These are phyloP conservation scores for Dryadomyces quercivorus DNA, from an alignment of 2,329 filamentous ascomycete genomes.

Conservation along the genomic window DNA sequence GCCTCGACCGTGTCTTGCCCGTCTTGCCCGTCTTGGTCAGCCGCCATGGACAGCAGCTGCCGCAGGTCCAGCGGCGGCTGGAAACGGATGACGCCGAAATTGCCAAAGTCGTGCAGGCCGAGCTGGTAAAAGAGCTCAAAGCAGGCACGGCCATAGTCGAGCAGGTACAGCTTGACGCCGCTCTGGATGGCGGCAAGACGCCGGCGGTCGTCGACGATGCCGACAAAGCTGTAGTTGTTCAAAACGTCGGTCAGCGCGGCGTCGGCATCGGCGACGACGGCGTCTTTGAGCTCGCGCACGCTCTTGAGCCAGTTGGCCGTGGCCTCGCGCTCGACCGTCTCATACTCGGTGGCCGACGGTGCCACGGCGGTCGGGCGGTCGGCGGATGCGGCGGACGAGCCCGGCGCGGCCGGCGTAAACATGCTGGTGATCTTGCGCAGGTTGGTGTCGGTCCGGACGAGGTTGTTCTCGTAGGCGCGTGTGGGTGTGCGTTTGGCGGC, in stretches of 20 bases:
- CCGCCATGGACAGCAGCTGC: conserved; percentile 61
- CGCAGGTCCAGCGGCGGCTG: conserved; percentile 60
- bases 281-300: conserved; percentile 69
- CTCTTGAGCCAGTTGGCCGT: conserved; percentile 67
- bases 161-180: conserved; percentile 79
- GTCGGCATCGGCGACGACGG: conserved; percentile 73
- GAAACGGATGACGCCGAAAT: conserved; percentile 78
- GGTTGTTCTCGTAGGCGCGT: conserved; percentile 68
- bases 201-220: conserved; percentile 75
- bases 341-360: conserved; percentile 47
- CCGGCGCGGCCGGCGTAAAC: conserved; percentile 48
- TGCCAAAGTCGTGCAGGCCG: conserved; percentile 87
- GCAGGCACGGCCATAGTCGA: conserved; percentile 82
- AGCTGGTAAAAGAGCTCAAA: conserved; percentile 94
- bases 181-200: conserved; percentile 88
- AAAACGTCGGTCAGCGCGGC: conserved; percentile 78
- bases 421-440: conserved; percentile 94
- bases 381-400: conserved; percentile 12
- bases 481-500: conserved; percentile 26
- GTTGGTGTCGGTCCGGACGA: conserved; percentile 81
- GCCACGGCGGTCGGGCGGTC: neutral
- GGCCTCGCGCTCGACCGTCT: conserved; percentile 55
- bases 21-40: conserved; percentile 40
- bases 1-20: conserved; percentile 55
- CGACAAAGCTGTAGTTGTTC: conserved; percentile 81